Evolutionary conservation across 805 yeast genomes (phyloP), one percentile per base, ranked within the genome.

Genomic region (Lipomyces sp.): DNA sequence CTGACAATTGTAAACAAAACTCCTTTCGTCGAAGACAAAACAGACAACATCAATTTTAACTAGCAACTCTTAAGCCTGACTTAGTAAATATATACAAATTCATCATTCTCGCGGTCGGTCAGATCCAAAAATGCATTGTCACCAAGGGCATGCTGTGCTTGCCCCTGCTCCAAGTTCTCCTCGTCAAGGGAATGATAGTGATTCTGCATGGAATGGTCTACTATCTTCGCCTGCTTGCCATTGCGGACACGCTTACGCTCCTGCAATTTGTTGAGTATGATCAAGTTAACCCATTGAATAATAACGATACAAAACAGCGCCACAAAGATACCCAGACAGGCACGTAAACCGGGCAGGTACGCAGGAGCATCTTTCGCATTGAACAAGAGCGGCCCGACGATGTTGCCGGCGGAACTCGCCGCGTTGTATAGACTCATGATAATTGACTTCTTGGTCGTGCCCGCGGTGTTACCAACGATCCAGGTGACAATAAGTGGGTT

Each of bases 311-410:
- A 61, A 2, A 57, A 53, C 18, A 66, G 63, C 29, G 60, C 62
- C 6, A 58, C 61, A 64, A 64, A 64, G 51, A 66, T 48, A 13
- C 64, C 55, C 62, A 66, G 58, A 51, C 60, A 54, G 18, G 56
- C 60, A 3, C 60, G 63, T 53, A 66, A 54, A 11, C 69, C 71
- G 29, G 69, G 75, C 3, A 34, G 77, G 72, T 88, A 90, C 53
- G 76, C 73, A 5, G 92, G 92, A n/a, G 85, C 87, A 65, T 88
- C 85, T 4, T 76, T 70, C 0, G 83, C 76, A 65, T 80, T 81
- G 78, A 90, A 90, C 24, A 89, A 82, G 76, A 88, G 92, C 4
- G 95, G 92, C 1, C 93, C 94, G 64, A 87, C 56, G n/a, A 71
- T 64, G 55, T 74, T 75, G 15, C 79, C 79, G 4, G 71, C 71